Percentiles rank a stretch among this genome's conserved stretches.
These are phyloP conservation scores for Leishmania amazonensis DNA, from an alignment of 208 protist genomes.

Conservation along the genomic window DNA sequence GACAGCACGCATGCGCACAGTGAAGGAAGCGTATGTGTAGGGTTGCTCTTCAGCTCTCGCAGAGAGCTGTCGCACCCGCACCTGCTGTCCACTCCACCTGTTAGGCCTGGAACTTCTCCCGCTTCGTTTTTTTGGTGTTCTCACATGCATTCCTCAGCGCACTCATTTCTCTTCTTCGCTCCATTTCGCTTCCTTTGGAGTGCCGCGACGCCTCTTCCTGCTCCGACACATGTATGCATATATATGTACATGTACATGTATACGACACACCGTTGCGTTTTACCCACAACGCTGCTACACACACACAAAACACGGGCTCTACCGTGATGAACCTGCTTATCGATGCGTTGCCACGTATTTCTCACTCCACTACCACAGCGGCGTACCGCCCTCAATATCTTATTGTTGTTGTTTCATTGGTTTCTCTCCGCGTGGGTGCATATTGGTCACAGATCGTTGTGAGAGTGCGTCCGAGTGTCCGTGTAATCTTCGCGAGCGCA, in stretches of 20 bases:
- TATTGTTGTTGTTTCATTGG: neutral
- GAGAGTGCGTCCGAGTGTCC: neutral
- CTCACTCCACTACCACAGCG: neutral
- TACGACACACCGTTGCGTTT: neutral
- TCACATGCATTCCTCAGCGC: neutral
- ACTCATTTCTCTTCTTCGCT: neutral
- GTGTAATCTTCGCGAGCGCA: neutral
- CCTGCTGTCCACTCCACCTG: neutral
- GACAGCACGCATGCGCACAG: too few species aligned
- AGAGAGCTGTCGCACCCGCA: neutral
- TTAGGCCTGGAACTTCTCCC: neutral
- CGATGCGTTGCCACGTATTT: neutral
- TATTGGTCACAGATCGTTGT: neutral
- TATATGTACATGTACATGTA: neutral
- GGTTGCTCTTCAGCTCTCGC: neutral
- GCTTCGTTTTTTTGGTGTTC: neutral
- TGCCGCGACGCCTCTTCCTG: neutral
- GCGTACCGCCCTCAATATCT: neutral
- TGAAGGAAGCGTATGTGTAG: neutral
- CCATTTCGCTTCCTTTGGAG: neutral
- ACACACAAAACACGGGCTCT: neutral
- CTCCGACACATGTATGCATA: neutral
- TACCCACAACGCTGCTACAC: neutral
- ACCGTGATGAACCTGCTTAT: neutral
- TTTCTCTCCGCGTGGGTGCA: conserved; percentile 2